Percentiles rank a stretch among this genome's conserved stretches.
Evolutionary conservation across 1,284 basidiomycete genomes (phyloP).

Genomic region (Tylopilus sp.): DNA sequence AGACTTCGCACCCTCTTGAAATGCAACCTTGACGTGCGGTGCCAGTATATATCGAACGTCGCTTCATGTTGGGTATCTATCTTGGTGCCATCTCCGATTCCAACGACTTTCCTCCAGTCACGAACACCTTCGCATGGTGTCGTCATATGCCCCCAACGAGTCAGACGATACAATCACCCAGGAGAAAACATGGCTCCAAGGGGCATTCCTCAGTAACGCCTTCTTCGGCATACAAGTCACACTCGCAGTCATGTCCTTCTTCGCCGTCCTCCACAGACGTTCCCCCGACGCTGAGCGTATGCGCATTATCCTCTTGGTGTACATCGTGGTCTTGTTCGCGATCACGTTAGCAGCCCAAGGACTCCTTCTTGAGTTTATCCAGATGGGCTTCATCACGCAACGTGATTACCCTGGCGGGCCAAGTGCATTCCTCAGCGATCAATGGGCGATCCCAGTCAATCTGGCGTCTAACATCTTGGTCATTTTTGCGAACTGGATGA

Average conservation of each 20-base stretch:
- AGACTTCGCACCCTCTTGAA: too few species aligned
- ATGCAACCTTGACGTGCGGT: too few species aligned
- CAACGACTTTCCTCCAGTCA: too few species aligned
- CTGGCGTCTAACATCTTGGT: constrained; percentile 11
- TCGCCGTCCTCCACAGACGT: constrained; percentile 5
- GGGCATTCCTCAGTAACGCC: constrained; percentile 14
- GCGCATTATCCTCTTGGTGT: constrained; percentile 11
- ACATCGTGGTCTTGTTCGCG: constrained; percentile 11
- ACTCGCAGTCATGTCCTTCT: constrained; percentile 14
- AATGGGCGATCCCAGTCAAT: constrained; percentile 3
- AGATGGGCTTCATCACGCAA: constrained; percentile 22
- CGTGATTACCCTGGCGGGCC: constrained; percentile 30
- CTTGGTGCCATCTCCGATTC: too few species aligned
- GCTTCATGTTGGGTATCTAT: too few species aligned
- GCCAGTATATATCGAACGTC: too few species aligned
- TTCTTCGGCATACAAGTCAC: constrained; percentile 22
- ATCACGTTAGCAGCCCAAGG: constrained; percentile 16
- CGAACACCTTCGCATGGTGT: too few species aligned
- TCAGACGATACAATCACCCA: constrained; percentile 5
- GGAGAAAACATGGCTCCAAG: constrained; percentile 29
- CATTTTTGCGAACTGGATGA: constrained; percentile 27
- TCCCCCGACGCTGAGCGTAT: not conserved
- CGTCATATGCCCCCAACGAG: not conserved
- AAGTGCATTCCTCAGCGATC: constrained; percentile 21
- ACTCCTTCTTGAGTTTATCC: constrained; percentile 16